phyloP scores from a whole-genome alignment of 208 protist species.

The Leishmania gerbilli region DNA sequence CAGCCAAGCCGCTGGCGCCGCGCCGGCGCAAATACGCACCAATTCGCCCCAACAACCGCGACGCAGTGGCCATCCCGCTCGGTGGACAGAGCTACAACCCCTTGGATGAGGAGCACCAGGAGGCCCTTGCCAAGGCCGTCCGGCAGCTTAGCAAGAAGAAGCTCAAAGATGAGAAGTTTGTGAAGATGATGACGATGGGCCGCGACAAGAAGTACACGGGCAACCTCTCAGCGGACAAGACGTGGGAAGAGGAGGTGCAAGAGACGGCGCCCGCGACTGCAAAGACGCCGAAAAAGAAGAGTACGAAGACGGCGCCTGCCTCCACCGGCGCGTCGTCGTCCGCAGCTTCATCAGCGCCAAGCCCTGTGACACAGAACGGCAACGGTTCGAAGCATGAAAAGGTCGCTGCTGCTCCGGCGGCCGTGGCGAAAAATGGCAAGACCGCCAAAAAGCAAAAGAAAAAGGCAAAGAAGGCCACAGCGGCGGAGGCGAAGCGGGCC shows the following conservation, averaged over 20 bases:
- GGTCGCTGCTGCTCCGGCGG: background rate
- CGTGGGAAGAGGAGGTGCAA: slow-evolving; percentile 81
- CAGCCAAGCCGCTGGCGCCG: slow-evolving; percentile 52
- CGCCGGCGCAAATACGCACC: slow-evolving; percentile 79
- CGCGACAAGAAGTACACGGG: slow-evolving; percentile 47
- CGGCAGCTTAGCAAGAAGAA: slow-evolving; percentile 67
- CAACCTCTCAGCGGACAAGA: slow-evolving; percentile 73
- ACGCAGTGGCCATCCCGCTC: slow-evolving; percentile 69
- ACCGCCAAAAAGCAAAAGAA: slow-evolving; percentile 31
- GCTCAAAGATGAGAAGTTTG: slow-evolving; percentile 70
- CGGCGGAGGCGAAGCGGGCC: slow-evolving; percentile 44
- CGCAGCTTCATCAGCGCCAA: background rate
- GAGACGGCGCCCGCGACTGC: slow-evolving; percentile 19
- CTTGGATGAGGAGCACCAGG: slow-evolving; percentile 72
- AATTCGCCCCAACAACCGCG: slow-evolving; percentile 80
- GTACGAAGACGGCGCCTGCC: background rate
- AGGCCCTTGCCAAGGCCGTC: slow-evolving; percentile 60
- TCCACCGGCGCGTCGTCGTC: background rate
- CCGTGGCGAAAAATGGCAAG: slow-evolving; percentile 5
- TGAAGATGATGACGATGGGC: slow-evolving; percentile 66
- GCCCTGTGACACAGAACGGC: background rate
- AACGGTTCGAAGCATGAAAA: background rate
- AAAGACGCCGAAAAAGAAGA: slow-evolving; percentile 26
- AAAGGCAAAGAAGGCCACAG: slow-evolving; percentile 32
- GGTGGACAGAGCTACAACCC: slow-evolving; percentile 91